These are phyloP conservation scores for Tuber aestivum DNA, from an alignment of 495 filamentous ascomycete genomes.

Conservation along the genomic window DNA sequence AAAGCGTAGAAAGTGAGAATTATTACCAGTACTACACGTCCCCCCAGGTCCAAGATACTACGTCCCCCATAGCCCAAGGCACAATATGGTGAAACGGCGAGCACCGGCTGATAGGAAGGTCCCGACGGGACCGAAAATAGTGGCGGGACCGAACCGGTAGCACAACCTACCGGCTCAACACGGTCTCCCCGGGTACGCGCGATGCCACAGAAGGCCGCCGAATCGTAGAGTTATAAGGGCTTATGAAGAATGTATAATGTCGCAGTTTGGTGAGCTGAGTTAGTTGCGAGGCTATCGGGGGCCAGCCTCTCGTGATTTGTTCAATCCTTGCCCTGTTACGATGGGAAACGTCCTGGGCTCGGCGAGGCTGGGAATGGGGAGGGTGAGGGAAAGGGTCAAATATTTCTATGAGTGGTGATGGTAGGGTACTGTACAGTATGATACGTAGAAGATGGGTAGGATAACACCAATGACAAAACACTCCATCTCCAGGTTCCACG, in stretches of 20 bases:
- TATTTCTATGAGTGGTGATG: neutral
- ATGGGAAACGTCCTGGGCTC: neutral
- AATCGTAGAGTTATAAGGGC: neutral
- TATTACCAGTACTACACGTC: neutral
- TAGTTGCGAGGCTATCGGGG: neutral
- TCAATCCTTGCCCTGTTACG: neutral
- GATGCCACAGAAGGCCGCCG: neutral
- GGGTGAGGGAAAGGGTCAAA: neutral
- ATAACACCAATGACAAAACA: neutral
- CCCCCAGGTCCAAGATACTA: neutral
- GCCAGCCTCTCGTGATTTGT: neutral
- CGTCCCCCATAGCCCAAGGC: neutral
- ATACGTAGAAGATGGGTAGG: neutral
- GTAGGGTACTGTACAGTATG: neutral
- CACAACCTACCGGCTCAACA: neutral
- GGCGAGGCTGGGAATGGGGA: neutral
- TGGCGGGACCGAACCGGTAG: neutral
- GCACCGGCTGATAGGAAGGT: neutral
- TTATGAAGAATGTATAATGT: neutral
- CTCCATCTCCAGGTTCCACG: neutral
- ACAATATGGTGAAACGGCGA: neutral
- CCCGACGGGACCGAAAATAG: neutral
- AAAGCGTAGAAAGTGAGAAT: neutral
- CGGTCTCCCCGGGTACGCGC: neutral
- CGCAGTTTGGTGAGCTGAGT: neutral